phyloP scores from a whole-genome alignment of 345 rosid genomes.

The Citrus glauca region DNA sequence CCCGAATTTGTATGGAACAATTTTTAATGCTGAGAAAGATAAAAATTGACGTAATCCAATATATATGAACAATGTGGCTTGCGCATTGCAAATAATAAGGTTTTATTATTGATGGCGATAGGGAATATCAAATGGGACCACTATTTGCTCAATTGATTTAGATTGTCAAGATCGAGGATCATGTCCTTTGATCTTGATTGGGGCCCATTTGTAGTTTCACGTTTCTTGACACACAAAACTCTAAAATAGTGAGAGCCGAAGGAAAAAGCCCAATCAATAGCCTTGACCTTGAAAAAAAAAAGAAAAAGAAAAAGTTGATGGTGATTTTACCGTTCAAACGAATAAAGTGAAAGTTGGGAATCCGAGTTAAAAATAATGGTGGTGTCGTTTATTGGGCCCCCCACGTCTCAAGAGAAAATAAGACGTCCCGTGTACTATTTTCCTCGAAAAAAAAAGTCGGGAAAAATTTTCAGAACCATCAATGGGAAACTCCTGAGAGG shows the following conservation, averaged over 20 bases:
- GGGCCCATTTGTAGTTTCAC: neutral
- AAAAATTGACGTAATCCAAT: neutral
- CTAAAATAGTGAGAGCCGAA: no score
- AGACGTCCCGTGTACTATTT: neutral
- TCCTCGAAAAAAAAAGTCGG: neutral
- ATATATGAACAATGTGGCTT: neutral
- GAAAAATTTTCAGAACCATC: neutral
- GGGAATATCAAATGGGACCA: neutral
- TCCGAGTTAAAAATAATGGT: neutral
- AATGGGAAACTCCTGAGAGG: neutral
- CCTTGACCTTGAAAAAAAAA: no score
- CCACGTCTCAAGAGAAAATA: neutral
- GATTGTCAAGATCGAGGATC: neutral
- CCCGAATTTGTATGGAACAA: neutral
- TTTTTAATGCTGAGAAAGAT: neutral
- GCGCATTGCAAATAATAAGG: no score
- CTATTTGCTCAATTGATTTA: neutral
- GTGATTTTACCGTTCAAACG: neutral
- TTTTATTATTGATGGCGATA: no score
- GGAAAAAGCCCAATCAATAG: neutral
- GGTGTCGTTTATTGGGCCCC: neutral
- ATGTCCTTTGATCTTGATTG: neutral
- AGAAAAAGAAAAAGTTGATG: neutral
- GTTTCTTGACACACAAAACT: neutral
- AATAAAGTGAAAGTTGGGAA: neutral